These are phyloP conservation scores for Rhodotorula taiwanensis DNA, from an alignment of 768 basidiomycete genomes.

Conservation along the genomic window DNA sequence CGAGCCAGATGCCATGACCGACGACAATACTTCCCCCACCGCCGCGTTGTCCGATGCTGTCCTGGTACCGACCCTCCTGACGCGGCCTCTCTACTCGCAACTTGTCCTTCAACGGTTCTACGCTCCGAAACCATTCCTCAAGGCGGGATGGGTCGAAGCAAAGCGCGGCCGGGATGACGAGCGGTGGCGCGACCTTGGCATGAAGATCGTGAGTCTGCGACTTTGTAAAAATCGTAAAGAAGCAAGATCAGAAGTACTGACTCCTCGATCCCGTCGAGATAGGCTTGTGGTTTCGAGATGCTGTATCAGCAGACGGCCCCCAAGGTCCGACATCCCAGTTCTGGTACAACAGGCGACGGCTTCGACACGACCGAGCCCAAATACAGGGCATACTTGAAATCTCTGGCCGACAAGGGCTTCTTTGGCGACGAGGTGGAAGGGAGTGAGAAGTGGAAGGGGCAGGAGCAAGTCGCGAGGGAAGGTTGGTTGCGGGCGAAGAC, in stretches of 20 bases:
- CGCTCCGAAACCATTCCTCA: slow-evolving; percentile 75
- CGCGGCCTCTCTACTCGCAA: slow-evolving; percentile 89
- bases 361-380: slow-evolving; percentile 23
- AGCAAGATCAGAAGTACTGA: not conserved
- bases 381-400: slow-evolving; percentile 34
- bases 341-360: not conserved
- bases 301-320: slow-evolving; percentile 74
- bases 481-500: slow-evolving; percentile 56
- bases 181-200: slow-evolving; percentile 76
- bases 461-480: slow-evolving; percentile 64
- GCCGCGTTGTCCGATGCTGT: slow-evolving; percentile 43
- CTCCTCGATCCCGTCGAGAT: not conserved
- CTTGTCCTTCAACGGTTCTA: slow-evolving; percentile 83
- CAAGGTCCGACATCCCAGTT: not conserved
- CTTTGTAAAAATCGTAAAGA: slow-evolving; percentile 27
- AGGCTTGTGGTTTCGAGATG: slow-evolving; percentile 97
- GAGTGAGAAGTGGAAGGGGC: slow-evolving; percentile 64
- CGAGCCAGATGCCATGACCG: slow-evolving; percentile 48
- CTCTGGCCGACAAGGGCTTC: slow-evolving; percentile 54
- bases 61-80: slow-evolving; percentile 64
- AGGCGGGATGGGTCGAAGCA: slow-evolving; percentile 49
- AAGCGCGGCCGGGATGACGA: slow-evolving; percentile 59
- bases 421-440: slow-evolving; percentile 73
- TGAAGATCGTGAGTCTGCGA: slow-evolving; percentile 68
- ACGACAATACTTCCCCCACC: slow-evolving; percentile 50